These are phyloP conservation scores for Cyclotella atomus DNA, from an alignment of 108 stramenopile species.

Conservation along the genomic window DNA sequence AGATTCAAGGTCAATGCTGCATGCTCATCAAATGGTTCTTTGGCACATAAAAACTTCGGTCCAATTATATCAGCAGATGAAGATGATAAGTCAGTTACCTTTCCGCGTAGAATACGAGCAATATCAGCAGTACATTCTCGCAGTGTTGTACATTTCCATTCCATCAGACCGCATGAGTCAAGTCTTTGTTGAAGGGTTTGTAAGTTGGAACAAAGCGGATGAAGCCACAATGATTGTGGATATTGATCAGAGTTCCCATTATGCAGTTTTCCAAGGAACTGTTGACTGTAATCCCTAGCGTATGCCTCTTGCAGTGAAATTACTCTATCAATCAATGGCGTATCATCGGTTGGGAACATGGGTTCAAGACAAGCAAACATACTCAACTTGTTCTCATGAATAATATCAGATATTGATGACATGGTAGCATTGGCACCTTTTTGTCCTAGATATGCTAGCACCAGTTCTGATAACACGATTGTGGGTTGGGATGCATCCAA, in stretches of 20 bases:
- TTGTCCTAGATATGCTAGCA: slow-evolving; percentile 66
- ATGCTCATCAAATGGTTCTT: slow-evolving; percentile 84
- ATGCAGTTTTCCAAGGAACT: slow-evolving; percentile 63
- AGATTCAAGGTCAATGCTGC: slow-evolving; percentile 68
- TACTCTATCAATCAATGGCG: neutral
- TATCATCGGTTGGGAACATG: slow-evolving; percentile 49
- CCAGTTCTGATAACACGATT: slow-evolving; percentile 73
- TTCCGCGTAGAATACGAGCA: neutral
- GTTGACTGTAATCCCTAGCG: slow-evolving; percentile 48
- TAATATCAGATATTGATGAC: slow-evolving; percentile 21
- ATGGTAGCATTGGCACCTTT: slow-evolving; percentile 40
- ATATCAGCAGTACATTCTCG: neutral
- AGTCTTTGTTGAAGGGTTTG: neutral
- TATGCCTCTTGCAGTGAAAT: slow-evolving; percentile 60
- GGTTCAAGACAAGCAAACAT: slow-evolving; percentile 57
- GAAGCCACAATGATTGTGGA: slow-evolving; percentile 14
- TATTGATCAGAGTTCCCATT: slow-evolving; percentile 37
- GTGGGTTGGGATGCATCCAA: slow-evolving; percentile 52
- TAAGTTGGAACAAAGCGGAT: slow-evolving; percentile 38
- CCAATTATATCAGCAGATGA: neutral
- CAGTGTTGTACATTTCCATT: neutral
- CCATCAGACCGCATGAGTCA: slow-evolving; percentile 6
- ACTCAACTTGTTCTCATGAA: slow-evolving; percentile 36
- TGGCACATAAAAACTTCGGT: slow-evolving; percentile 22
- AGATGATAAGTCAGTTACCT: neutral